These are phyloP conservation scores for Fusarium metavorans DNA, from an alignment of 2,329 filamentous ascomycete genomes.

Conservation along the genomic window DNA sequence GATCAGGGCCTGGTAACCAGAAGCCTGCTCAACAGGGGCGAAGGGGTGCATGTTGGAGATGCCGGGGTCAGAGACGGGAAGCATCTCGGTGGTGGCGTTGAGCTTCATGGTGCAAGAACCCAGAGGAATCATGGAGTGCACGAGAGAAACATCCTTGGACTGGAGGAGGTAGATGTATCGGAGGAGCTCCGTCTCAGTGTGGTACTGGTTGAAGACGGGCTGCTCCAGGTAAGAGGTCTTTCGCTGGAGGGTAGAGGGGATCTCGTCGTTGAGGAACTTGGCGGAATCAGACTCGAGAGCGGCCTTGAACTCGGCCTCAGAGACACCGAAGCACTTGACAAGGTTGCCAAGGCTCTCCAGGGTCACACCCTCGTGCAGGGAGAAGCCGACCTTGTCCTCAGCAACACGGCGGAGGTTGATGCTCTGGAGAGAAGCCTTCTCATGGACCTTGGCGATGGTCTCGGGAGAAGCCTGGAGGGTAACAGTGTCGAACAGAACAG, in stretches of 20 bases:
- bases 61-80: conserved; percentile 66
- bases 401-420: conserved; percentile 47
- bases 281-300: conserved; percentile 50
- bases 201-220: conserved; percentile 93
- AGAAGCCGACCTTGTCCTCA: conserved; percentile 49
- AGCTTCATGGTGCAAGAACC: conserved; percentile 99
- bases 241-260: conserved; percentile 75
- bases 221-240: conserved; percentile 84
- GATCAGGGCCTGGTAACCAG: conserved; percentile 79
- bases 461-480: conserved; percentile 66
- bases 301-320: conserved; percentile 39
- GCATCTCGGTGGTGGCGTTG: conserved; percentile 94
- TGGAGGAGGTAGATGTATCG: conserved; percentile 94
- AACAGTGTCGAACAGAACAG: conserved; percentile 83
- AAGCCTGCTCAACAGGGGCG: conserved; percentile 71
- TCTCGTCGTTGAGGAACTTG: conserved; percentile 47
- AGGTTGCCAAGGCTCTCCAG: conserved; percentile 39
- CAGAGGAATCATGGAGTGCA: conserved; percentile 97
- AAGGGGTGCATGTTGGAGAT: conserved; percentile 82
- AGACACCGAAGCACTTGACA: conserved; percentile 43
- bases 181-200: conserved; percentile 93
- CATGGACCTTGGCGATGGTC: conserved; percentile 39
- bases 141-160: conserved; percentile 92
- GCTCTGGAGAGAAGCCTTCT: conserved; percentile 30
- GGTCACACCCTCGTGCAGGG: conserved; percentile 46